phyloP scores from a whole-genome alignment of 1,284 basidiomycete species.

The Schizopora paradoxa region DNA sequence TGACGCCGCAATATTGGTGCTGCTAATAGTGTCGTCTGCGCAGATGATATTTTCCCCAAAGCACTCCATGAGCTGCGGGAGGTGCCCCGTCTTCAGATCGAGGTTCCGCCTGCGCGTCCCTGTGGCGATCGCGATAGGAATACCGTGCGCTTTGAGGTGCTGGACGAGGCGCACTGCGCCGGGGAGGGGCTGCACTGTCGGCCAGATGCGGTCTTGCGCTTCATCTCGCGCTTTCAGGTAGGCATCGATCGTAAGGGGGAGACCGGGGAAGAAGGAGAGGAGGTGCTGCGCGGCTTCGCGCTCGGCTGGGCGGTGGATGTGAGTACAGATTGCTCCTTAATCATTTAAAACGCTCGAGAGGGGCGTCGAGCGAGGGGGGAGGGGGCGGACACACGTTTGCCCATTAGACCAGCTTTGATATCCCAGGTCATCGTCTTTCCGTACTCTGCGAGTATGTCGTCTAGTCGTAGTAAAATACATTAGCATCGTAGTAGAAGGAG shows the following conservation, averaged over 20 bases:
- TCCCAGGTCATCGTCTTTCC: conserved; percentile 78
- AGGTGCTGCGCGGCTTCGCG: conserved; percentile 56
- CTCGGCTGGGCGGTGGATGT: conserved; percentile 44
- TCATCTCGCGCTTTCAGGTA: conserved; percentile 52
- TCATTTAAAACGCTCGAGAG: conserved; percentile 1
- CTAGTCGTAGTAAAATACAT: conserved; percentile 29
- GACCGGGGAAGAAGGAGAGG: conserved; percentile 69
- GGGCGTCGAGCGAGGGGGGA: neutral
- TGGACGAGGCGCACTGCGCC: conserved; percentile 58
- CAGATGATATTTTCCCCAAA: conserved; percentile 65
- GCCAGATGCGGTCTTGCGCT: conserved; percentile 61
- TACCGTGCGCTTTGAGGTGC: conserved; percentile 57
- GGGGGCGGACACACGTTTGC: conserved; percentile 54
- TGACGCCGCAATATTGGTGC: conserved; percentile 29
- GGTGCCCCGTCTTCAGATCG: conserved; percentile 56
- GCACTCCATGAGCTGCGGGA: conserved; percentile 47
- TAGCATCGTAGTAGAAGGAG: neutral
- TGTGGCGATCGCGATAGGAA: conserved; percentile 75
- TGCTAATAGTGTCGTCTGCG: conserved; percentile 67
- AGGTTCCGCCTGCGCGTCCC: conserved; percentile 62
- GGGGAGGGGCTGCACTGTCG: conserved; percentile 59
- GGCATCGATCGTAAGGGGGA: conserved; percentile 52
- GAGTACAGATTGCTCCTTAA: neutral
- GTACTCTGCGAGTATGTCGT: conserved; percentile 65
- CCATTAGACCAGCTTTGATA: conserved; percentile 79